These are phyloP conservation scores for Beauveria medogensis DNA, from an alignment of 2,329 filamentous ascomycete genomes.

Conservation along the genomic window DNA sequence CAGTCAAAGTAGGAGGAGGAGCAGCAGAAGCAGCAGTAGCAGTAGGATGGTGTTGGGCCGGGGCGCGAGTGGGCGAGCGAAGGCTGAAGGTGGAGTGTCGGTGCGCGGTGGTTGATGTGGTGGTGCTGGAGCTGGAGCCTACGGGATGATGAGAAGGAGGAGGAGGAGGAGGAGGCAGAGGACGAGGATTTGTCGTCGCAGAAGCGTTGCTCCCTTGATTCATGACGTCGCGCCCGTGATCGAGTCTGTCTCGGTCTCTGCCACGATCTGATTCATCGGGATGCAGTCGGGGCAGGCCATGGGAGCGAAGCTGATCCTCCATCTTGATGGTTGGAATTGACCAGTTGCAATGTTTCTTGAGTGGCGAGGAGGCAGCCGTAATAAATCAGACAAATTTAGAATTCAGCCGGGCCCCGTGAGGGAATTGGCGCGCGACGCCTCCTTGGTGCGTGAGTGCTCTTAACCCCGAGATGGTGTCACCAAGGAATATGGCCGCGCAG, in stretches of 20 bases:
- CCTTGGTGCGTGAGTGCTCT: background rate
- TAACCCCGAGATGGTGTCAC: conserved; percentile 6
- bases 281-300: background rate
- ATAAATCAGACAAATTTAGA: background rate
- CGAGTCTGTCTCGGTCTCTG: conserved; percentile 15
- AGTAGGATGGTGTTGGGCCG: conserved; percentile 18
- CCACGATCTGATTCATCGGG: background rate
- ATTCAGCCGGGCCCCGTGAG: background rate
- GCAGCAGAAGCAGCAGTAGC: background rate
- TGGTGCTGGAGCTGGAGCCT: background rate
- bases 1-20: background rate
- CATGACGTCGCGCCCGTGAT: conserved; percentile 39
- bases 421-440: background rate
- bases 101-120: conserved; percentile 21
- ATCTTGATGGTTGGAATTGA: background rate
- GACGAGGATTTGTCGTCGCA: background rate
- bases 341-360: background rate
- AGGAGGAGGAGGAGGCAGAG: too few species aligned
- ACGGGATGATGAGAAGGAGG: background rate
- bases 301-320: background rate
- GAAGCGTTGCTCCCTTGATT: conserved; percentile 24
- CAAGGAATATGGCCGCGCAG: background rate
- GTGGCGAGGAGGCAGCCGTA: background rate
- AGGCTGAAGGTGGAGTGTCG: conserved; percentile 39
- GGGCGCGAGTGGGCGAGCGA: conserved; percentile 36